Base-by-base conservation (phyloP, 1,284 basidiomycete genomes). In the Bjerkandera adusta region DNA sequence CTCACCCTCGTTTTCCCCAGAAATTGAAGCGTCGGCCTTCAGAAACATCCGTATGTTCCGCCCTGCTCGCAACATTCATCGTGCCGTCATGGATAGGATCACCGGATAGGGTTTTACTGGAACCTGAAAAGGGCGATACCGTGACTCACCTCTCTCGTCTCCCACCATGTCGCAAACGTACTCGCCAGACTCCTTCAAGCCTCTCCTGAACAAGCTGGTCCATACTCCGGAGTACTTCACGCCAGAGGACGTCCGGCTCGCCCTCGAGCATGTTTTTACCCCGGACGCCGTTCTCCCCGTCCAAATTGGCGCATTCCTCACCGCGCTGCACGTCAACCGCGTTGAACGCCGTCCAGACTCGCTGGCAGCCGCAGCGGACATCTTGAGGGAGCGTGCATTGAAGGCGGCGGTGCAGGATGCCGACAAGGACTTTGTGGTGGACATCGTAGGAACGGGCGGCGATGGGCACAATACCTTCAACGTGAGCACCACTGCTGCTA, bases 391-490 rank as follows among this genome's bases (percentile, higher is more conserved):
- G 26, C 79, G 84, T 36, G 81, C 91, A 4, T 63, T 90, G 39
- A 75, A 76, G 45, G 80, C 80, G 0, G 68, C 67, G 1, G 71
- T 91, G 27, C 73, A 81, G 50, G 77, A 79, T 40, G 62, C 61
- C 4, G 79, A 82, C 36, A 64, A 69, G 3, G 83, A 86, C 58
- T 85, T 86, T 52, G 71, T 88, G 20, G 85, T 89, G 21, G 85
- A 87, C 58, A 85, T 86, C 51, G 86, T 85, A 43, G 79, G 89
- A 12, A 89, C 86, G 0, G 96, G 96, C n/a, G 96, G 96, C 10
- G 96, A 98, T 68, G 95, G 95, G 0, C 85, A 96, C 69, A 92
- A 98, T 61, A 89, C 96, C 0, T 99, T 96, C 77, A 98, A 99
- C 65, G 95, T 98, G 36, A 96, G 92, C 60, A 98, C 96, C 0